Base-by-base conservation (phyloP, 1,284 basidiomycete species). In the Salmacisia buchloeana region DNA sequence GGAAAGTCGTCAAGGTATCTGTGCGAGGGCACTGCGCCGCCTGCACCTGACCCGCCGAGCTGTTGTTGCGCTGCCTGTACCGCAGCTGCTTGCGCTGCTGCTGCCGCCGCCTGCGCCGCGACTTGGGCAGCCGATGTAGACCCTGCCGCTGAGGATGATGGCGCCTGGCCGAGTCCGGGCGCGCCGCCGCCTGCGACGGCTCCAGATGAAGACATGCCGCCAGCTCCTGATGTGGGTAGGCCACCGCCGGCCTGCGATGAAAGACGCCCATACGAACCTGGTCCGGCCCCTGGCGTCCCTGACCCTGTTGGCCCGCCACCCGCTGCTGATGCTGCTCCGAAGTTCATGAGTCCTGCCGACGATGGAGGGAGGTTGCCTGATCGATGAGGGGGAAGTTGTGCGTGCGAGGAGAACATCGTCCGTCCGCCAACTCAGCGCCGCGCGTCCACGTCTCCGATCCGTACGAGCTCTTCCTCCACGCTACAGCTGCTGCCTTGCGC, bases 1-100 rank as follows among this genome's bases (percentile, higher is more conserved):
- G 45, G 45, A 15, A 49, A 49, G 45, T 49, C 45, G 25, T 49
- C 45, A 12, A 49, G 45, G 27, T 49, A 49, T 49, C 45, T 49
- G 45, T 49, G 45, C 5, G 45, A 23, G 18, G n/a, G 10, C 15
- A 49, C 45, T 5, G 18, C 39, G 5, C 39, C 39, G 18, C 18
- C 15, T 43, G 39, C 39, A 4, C 39, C 39, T 43, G 39, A 43
- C 21, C 21, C 45, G 23, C 45, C 45, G 18, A 15, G 21, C 27
- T 49, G 45, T 3, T 18, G 12, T 12, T 27, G 21, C 12, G 25
- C 25, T 25, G n/a, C 21, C 45, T 49, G 45, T 27, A 25, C 21
- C 13, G 45, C 45, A 5, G 45, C 45, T 49, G 23, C 21, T 15
- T 49, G 45, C 12, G 45, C 45, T 3, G 45, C 45, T 49, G 18